Evolutionary conservation across 495 filamentous ascomycete genomes (phyloP), one percentile per base, ranked within the genome.

Genomic region (Annulohypoxylon stygium): DNA sequence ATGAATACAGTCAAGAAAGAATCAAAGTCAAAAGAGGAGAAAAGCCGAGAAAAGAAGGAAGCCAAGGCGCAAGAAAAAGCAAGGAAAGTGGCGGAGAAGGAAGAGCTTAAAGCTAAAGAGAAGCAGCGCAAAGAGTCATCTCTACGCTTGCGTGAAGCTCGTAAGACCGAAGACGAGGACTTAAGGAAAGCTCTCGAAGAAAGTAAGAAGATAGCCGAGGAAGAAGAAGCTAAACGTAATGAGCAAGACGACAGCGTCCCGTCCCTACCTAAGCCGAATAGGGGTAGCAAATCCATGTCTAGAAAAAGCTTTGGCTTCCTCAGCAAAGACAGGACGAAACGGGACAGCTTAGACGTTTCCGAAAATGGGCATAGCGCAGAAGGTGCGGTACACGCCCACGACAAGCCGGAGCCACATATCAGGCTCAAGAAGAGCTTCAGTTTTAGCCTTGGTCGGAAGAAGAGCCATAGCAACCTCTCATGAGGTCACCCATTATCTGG

Each of bases 51-150:
- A 54, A 88, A 88, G 81, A 87, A 86, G 20, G 88, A 88, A 20
- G 90, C 91, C 25, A 95, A 91, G 73, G 91, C 92, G 41, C 84
- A 83, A 62, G 86, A 89, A 62, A 93, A 90, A 75, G 85, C 84
- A 4, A 73, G 70, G 9, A 79, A 74, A 18, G 20, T 68, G 9
- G 87, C 88, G 1, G 88, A 91, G 71, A 88, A 88, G 69, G 89
- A 88, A 43, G 85, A 89, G 64, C 91, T 90, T 70, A 92, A 92
- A 34, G 75, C 86, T 10, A 89, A 92, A 25, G 81, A 83, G 45
- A 85, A 84, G 68, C 77, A 82, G 68, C 81, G 79, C 20, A 73
- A 76, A 37, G 83, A 86, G 30, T 71, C 73, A 5, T 71, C 73
- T 4, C 66, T 74, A 1, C 74, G 75, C 61, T 30, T 76, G 23